phyloP scores from a whole-genome alignment of 306 rosid species.

The Quercus robur region DNA sequence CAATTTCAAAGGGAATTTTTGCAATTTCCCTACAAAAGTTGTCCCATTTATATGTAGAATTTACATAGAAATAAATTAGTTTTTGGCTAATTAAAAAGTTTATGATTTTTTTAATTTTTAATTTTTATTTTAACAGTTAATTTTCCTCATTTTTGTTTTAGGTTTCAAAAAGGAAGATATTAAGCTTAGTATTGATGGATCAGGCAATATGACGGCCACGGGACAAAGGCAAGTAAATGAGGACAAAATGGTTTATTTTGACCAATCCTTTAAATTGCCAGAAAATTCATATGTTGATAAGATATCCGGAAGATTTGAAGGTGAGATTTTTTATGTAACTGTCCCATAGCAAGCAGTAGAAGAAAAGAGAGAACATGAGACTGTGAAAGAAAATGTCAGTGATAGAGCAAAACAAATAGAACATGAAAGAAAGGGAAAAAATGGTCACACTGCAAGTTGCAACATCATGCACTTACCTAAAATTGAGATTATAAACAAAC shows the following conservation, averaged over 20 bases:
- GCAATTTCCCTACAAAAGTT: not conserved
- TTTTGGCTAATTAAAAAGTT: not conserved
- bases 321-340: conserved; percentile 54
- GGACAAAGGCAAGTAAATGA: conserved; percentile 51
- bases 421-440: not conserved
- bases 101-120: not conserved
- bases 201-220: conserved; percentile 30
- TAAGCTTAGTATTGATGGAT: conserved; percentile 35
- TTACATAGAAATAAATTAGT: not conserved
- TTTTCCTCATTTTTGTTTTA: conserved; percentile 8
- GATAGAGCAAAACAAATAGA: conserved; percentile 22
- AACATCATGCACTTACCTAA: no score
- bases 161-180: conserved; percentile 62
- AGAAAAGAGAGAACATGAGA: conserved; percentile 25
- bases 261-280: conserved; percentile 39
- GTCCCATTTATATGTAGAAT: not conserved
- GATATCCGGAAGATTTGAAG: conserved; percentile 47
- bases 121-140: not conserved
- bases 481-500: no score
- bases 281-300: conserved; percentile 39
- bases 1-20: no score
- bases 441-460: no score
- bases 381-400: not conserved
- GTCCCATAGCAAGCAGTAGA: conserved; percentile 36
- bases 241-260: conserved; percentile 31